Conservation (phyloP, 768 basidiomycete genomes). For the Suillus tomentosus region DNA sequence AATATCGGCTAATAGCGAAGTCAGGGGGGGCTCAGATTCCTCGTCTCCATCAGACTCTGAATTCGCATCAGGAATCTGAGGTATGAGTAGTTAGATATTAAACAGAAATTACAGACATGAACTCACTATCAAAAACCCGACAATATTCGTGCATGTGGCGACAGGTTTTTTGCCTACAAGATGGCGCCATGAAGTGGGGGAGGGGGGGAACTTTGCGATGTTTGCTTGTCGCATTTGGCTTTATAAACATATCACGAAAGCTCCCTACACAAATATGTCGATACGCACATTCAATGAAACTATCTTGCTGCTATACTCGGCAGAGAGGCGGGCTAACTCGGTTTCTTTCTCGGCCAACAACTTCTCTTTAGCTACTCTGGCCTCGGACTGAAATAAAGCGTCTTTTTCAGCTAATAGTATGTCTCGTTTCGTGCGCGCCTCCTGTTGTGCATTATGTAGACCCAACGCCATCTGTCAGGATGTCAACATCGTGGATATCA, state of each 20-base stretch:
- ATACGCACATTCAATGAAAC: not conserved
- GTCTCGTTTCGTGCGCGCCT: not conserved
- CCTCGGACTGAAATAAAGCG: not conserved
- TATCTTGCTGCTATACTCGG: not conserved
- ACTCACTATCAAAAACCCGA: not conserved
- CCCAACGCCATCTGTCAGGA: not conserved
- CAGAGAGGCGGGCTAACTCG: not conserved
- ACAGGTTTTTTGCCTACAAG: not conserved
- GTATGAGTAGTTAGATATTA: not conserved
- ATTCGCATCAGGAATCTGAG: not conserved
- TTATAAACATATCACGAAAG: not conserved
- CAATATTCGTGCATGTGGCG: not conserved
- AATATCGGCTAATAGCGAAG: not conserved
- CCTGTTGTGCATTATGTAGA: not conserved
- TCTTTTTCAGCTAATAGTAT: not conserved
- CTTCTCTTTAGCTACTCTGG: accelerated
- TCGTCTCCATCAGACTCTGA: not conserved
- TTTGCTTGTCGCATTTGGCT: not conserved
- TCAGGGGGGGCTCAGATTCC: not conserved
- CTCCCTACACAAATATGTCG: not conserved
- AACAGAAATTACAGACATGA: not conserved
- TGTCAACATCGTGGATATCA: not conserved
- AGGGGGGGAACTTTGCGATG: not conserved
- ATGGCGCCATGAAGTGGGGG: not conserved
- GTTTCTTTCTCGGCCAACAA: not conserved